A percentile compares a stretch with the other conserved stretches of the same genome.
Evolutionary conservation across 768 basidiomycete genomes (phyloP).

Genomic region (Mrakia hoshinonis): DNA sequence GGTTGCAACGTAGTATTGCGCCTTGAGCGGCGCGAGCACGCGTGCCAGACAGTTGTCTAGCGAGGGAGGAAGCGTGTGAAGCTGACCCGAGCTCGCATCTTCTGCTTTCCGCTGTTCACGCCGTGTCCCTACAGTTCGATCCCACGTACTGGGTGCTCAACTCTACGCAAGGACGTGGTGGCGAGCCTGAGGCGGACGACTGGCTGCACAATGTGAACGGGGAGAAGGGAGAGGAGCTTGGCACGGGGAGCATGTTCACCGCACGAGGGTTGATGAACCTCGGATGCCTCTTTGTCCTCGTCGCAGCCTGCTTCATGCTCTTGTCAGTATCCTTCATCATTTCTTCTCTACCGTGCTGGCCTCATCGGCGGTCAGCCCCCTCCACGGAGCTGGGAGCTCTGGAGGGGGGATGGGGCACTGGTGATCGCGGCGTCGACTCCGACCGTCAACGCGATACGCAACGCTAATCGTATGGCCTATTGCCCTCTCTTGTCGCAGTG

Average conservation of each 20-base stretch:
- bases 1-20: too few relatives aligned
- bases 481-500: conserved; percentile 35
- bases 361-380: not conserved
- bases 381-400: too few relatives aligned
- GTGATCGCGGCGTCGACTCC: too few relatives aligned
- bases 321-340: conserved; percentile 53
- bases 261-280: conserved; percentile 62
- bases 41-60: too few relatives aligned
- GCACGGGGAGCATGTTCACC: conserved; percentile 53
- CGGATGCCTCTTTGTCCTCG: conserved; percentile 59
- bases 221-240: conserved; percentile 35
- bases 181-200: conserved; percentile 39
- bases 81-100: not conserved
- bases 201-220: conserved; percentile 37
- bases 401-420: too few relatives aligned
- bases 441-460: too few relatives aligned
- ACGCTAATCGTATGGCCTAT: too few relatives aligned
- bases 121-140: conserved; percentile 3
- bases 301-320: conserved; percentile 43
- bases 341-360: conserved; percentile 37
- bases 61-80: not conserved
- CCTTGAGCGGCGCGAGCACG: too few relatives aligned
- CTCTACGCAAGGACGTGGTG: conserved; percentile 19
- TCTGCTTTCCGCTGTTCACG: not conserved
- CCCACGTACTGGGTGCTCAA: conserved; percentile 8